Percentiles rank a stretch among this genome's conserved stretches.
phyloP scores from a whole-genome alignment of 2,329 filamentous ascomycete species.

The Thermoascus crustaceus region DNA sequence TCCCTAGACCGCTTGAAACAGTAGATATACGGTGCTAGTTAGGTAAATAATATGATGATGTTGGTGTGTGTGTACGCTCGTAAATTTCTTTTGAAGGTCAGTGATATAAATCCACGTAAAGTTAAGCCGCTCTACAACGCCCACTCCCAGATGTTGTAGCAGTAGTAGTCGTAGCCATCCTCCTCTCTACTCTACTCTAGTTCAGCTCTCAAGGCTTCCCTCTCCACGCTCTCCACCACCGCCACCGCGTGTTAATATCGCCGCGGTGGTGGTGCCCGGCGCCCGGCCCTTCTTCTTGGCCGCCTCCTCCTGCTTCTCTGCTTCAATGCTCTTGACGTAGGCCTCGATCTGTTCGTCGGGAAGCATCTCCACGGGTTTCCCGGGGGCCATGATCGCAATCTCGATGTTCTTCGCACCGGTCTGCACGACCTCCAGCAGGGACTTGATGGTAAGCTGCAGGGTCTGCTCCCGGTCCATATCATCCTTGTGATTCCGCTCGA shows the following conservation, averaged over 20 bases:
- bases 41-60: too few relatives aligned
- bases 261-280: slow-evolving; percentile 42
- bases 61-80: slow-evolving; percentile 2
- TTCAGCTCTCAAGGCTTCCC: slow-evolving; percentile 22
- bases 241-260: slow-evolving; percentile 61
- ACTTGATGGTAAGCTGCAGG: slow-evolving; percentile 96
- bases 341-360: slow-evolving; percentile 92
- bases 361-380: slow-evolving; percentile 84
- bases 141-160: slow-evolving; percentile 4
- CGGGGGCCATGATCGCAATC: slow-evolving; percentile 95
- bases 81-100: slow-evolving; percentile 12
- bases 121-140: slow-evolving; percentile 6
- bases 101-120: slow-evolving; percentile 12
- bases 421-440: slow-evolving; percentile 92
- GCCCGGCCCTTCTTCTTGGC: slow-evolving; percentile 77
- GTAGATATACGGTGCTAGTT: too few relatives aligned
- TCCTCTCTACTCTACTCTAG: too few relatives aligned
- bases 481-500: slow-evolving; percentile 98
- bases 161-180: too few relatives aligned
- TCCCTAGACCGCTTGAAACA: too few relatives aligned
- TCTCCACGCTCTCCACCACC: too few relatives aligned
- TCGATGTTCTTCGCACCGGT: slow-evolving; percentile 99
- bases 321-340: slow-evolving; percentile 98
- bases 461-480: slow-evolving; percentile 95
- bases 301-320: slow-evolving; percentile 98